A percentile compares a stretch with the other conserved stretches of the same genome.
Conservation (phyloP, 257 asterid species). For the Gardenia jasminoides region DNA sequence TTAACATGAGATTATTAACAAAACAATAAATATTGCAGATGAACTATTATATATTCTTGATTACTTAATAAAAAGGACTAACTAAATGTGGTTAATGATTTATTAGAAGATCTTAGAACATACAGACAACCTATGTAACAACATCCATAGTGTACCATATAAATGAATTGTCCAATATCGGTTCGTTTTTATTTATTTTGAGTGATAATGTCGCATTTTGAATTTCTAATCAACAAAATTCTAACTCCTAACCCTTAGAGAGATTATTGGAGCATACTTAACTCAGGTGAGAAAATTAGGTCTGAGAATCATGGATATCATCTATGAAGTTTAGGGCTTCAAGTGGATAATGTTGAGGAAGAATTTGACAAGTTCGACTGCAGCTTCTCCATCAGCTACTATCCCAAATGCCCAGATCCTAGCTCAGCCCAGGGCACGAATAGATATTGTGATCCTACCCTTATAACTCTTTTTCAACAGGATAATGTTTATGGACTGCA, state of each 20-base stretch:
- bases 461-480: slow-evolving; percentile 12
- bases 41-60: too few species aligned
- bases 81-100: too few species aligned
- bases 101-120: too few species aligned
- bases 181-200: too few species aligned
- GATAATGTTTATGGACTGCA: slow-evolving; percentile 14
- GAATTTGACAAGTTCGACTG: slow-evolving; percentile 8
- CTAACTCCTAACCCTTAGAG: neutral
- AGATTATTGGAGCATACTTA: slow-evolving; percentile 9
- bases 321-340: slow-evolving; percentile 20
- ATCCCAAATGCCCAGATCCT: slow-evolving; percentile 16
- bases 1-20: too few species aligned
- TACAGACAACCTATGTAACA: too few species aligned
- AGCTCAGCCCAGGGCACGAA: slow-evolving; percentile 6
- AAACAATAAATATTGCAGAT: too few species aligned
- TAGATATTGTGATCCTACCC: slow-evolving; percentile 17
- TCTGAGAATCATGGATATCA: slow-evolving; percentile 7
- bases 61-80: too few species aligned
- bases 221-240: too few species aligned
- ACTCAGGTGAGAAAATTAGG: slow-evolving; percentile 3
- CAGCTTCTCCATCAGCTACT: neutral
- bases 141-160: too few species aligned
- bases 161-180: too few species aligned
- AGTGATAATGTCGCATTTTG: too few species aligned
- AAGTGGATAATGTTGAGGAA: neutral